Percentiles rank a stretch among this genome's conserved stretches.
Evolutionary conservation across 1,284 basidiomycete genomes (phyloP).

Genomic region (Psilocybe mexicana): DNA sequence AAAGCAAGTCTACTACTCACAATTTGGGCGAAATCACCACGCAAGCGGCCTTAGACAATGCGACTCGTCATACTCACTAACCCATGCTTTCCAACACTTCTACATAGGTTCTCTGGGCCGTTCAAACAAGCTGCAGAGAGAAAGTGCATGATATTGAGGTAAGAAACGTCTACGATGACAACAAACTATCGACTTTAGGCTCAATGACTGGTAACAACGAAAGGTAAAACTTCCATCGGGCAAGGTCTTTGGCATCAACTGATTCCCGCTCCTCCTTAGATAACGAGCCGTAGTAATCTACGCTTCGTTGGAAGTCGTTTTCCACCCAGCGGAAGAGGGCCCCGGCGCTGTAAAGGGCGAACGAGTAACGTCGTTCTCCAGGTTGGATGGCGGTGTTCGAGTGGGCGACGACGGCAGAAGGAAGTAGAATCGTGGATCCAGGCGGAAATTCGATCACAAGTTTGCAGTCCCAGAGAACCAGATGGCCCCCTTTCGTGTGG

Average conservation of each 20-base stretch:
- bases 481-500: slow-evolving; percentile 15
- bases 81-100: too few relatives aligned
- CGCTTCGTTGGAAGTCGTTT: slow-evolving; percentile 5
- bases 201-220: neutral
- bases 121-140: too few relatives aligned
- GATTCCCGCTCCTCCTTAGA: neutral
- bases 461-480: slow-evolving; percentile 19
- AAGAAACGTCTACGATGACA: too few relatives aligned
- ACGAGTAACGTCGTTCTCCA: slow-evolving; percentile 8
- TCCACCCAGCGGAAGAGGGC: slow-evolving; percentile 18
- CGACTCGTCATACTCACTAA: too few relatives aligned
- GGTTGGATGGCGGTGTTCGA: slow-evolving; percentile 14
- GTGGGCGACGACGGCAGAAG: slow-evolving; percentile 18
- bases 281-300: neutral
- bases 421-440: slow-evolving; percentile 16
- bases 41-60: too few relatives aligned
- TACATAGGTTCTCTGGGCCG: too few relatives aligned
- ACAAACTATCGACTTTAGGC: neutral
- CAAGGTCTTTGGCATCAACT: neutral
- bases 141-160: too few relatives aligned
- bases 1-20: too few relatives aligned
- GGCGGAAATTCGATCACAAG: slow-evolving; percentile 18
- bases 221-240: neutral
- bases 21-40: too few relatives aligned
- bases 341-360: slow-evolving; percentile 17